Percentiles rank a stretch among this genome's conserved stretches.
Conservation (phyloP, 192 early-diverging fungal genomes). For the Coemansia sp. region DNA sequence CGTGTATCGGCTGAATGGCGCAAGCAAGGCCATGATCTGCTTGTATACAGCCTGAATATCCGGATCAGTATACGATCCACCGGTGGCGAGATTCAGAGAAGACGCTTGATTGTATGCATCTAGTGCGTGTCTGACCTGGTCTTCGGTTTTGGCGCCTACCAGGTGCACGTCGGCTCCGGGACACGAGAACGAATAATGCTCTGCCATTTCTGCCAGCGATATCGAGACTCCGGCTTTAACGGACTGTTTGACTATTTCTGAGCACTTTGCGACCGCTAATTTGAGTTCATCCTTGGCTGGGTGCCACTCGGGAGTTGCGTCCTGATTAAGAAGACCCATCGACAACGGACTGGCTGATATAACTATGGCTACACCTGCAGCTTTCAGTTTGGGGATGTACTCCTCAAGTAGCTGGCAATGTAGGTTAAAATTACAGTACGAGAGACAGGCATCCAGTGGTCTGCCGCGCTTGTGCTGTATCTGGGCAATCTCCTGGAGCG, state of each 20-base stretch:
- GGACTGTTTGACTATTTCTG: slow-evolving; percentile 27
- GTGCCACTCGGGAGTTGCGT: slow-evolving; percentile 64
- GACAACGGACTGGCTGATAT: slow-evolving; percentile 68
- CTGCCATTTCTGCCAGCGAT: slow-evolving; percentile 59
- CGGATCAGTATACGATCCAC: slow-evolving; percentile 14
- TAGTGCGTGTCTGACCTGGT: slow-evolving; percentile 30
- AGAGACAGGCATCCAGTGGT: slow-evolving; percentile 62
- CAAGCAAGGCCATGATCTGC: slow-evolving; percentile 17
- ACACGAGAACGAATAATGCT: slow-evolving; percentile 34
- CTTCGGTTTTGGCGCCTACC: slow-evolving; percentile 32
- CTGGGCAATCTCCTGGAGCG: slow-evolving; percentile 58
- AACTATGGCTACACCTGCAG: slow-evolving; percentile 56
- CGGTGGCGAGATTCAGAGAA: slow-evolving; percentile 4
- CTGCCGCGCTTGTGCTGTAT: slow-evolving; percentile 54
- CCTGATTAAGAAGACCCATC: slow-evolving; percentile 64
- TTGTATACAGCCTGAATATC: slow-evolving; percentile 10
- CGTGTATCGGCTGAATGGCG: slow-evolving; percentile 38
- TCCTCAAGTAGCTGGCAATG: slow-evolving; percentile 58
- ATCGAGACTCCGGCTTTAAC: slow-evolving; percentile 6
- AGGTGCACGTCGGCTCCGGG: slow-evolving; percentile 28
- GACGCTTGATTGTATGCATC: slow-evolving; percentile 15
- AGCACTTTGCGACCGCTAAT: slow-evolving; percentile 52
- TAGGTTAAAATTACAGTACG: slow-evolving; percentile 70
- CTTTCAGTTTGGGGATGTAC: slow-evolving; percentile 55
- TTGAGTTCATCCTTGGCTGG: slow-evolving; percentile 58